Base-by-base conservation (phyloP, 345 rosid species). In the Citrus mangshanensis region DNA sequence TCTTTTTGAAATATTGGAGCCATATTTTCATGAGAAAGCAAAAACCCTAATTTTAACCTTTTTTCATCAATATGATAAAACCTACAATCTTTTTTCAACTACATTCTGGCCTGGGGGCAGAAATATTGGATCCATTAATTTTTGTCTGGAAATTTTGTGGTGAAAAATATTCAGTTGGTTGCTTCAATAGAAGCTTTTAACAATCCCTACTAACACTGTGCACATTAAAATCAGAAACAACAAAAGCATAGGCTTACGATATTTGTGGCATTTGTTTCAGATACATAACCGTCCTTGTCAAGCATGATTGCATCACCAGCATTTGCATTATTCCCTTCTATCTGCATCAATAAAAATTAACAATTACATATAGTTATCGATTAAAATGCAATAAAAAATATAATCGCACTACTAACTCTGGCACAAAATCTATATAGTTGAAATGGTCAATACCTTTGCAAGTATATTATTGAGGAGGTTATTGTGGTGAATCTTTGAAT, bases 181-280 rank as follows among this genome's bases (percentile, higher is more conserved):
- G 51, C 51, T 46, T 46, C 51, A 46, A 46, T 46, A 46, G 51
- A 46, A 46, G 51, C 16, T 46, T 46, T 46, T 46, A 46, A 46
- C 51, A 46, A 13, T 3, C 51, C 4, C 4, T 12, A 46, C 18
- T 12, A 46, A 46, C 18, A 46, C 18, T 13, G 38, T 62, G 54
- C 34, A 42, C 35, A 59, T 70, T 46, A 70, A 25, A 55, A 66
- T 9, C 72, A 46, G 5, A 67, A 46, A 22, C 24, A 25, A 76
- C 40, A 63, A 58, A 75, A 62, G 18, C 49, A 6, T 70, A 75
- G 66, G 79, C 96, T 90, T 86, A 93, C 98, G 71, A 93, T 90
- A 84, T 95, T 95, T 63, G 98, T 95, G 37, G 97, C 97, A 86
- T 95, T 93, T 81, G 98, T 93, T 85, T 95, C 98, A 30, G 97